These are phyloP conservation scores for Musa itinerans DNA, from an alignment of 176 grass and related monocot genomes.

Conservation along the genomic window DNA sequence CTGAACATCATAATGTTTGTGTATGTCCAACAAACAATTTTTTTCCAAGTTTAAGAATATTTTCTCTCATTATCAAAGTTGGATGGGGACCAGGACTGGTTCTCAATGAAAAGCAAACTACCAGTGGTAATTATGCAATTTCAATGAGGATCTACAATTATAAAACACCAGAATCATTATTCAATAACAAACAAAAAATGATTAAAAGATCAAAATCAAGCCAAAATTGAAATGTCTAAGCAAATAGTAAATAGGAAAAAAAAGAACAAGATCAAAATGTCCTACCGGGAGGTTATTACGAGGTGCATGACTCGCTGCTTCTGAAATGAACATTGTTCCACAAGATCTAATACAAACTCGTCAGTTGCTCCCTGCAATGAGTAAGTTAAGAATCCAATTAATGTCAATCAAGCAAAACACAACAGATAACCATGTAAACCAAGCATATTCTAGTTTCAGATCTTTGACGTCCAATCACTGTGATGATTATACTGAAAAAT, in stretches of 20 bases:
- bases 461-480: not conserved
- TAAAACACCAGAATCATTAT: not conserved
- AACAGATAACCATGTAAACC: not conserved
- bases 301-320: constrained; percentile 93
- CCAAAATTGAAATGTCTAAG: not conserved
- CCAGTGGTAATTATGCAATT: too few species aligned
- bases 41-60: too few species aligned
- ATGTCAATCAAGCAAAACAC: not conserved
- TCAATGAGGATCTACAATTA: too few species aligned
- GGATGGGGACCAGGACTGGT: too few species aligned
- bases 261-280: not conserved
- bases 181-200: not conserved
- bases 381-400: not conserved
- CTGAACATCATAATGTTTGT: too few species aligned
- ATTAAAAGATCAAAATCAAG: not conserved
- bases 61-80: too few species aligned
- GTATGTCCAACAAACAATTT: too few species aligned
- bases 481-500: not conserved
- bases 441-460: not conserved
- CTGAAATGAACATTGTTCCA: constrained; percentile 95
- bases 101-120: too few species aligned
- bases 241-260: not conserved
- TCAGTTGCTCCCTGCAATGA: constrained; percentile 58
- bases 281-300: constrained; percentile 76
- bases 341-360: constrained; percentile 94